Base-by-base conservation (phyloP, 2,329 filamentous ascomycete species). In the Macrophomina phaseolina region DNA sequence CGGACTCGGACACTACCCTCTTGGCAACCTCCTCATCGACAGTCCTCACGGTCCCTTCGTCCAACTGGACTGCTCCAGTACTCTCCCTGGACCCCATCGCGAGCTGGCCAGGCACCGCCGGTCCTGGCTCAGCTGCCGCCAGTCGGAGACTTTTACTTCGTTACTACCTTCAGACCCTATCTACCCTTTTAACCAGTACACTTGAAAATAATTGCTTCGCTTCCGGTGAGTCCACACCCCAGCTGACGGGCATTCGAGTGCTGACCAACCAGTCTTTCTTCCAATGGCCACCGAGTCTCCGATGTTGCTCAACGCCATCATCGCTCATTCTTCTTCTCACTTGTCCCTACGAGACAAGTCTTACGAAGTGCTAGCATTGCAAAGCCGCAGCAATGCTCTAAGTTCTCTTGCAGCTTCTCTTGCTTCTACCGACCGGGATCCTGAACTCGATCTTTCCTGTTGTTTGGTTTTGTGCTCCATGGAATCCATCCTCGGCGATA, bases 191-290 rank as follows among this genome's bases (percentile, higher is more conserved):
- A 23, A 67, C 65, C 6, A 67, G 46, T 32, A 55, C 65, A 4
- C 58, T 67, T 45, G 65, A 67, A 45, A 67, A 67, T 34, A 67
- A 67, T 40, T 67, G 65, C 18, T 67, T 67, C 46, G 65, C 58
- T 12, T 67, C 65, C 48, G 65, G 65, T 67, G 32, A 65, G 52
- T 6, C 11, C 34, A 18, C 14, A n/a, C 23, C n/a, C 11, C 4
- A 5, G 2, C 16, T 28, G 30, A 14, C 23, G 2, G 6, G 18
- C 12, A 38, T 30, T n/a, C n/a, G 6, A 4, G 4, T 18, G 63
- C 63, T 65, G 30, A 65, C 32, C 1, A 34, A 23, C 14, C 65
- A 67, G 65, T 67, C 23, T 67, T 67, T 32, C 56, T 67, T 18
- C 65, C 65, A 14, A 67, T 67, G 65, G 65, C 65, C 8, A 67